Evolutionary conservation across 2,329 filamentous ascomycete genomes (phyloP), one percentile per base, ranked within the genome.

Genomic region (Rhynchosporium agropyri): DNA sequence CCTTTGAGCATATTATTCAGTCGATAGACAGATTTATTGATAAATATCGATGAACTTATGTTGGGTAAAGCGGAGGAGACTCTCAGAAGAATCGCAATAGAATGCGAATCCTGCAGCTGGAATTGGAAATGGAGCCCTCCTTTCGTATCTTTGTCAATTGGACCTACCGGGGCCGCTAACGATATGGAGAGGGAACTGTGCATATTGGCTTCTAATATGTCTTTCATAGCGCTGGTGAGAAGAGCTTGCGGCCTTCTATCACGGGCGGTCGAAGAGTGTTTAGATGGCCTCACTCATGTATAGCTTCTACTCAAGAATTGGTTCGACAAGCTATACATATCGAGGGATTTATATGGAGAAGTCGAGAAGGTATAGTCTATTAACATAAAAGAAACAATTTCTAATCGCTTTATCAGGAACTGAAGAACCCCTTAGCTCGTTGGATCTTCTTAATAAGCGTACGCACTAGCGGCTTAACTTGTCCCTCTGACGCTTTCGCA

Each of bases 391-490:
- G 53, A 20, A 20, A 56, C 31, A 56, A 38, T 29, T 56, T 56
- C 53, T 56, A 45, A 36, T 56, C 20, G 15, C n/a, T 45, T 56
- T 54, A 54, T 20, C 53, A 43, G 36, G 38, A 56, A 26, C 43
- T 56, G 38, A 56, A 43, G 53, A 56, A 45, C 53, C 53, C 53
- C 38, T 56, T 56, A 38, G 53, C 53, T 56, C 38, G 53, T 36
- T 56, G 53, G 53, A 56, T 56, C 26, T 56, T 56, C 53, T 56
- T 20, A 56, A 56, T 36, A 5, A 56, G 53, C 53, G 29, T 56
- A 56, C 53, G 53, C 38, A 45, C 20, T 26, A 36, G 53, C 53
- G 12, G 38, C 53, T 56, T 36, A 56, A 26, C 53, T 56, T 45
- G 53, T 45, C 20, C 38, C 38, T 29, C 53, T 31, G 53, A 56